Evolutionary conservation across 2,329 filamentous ascomycete species (phyloP), one percentile per base, ranked within the genome.

Genomic region (Paramyrothecium roridum): DNA sequence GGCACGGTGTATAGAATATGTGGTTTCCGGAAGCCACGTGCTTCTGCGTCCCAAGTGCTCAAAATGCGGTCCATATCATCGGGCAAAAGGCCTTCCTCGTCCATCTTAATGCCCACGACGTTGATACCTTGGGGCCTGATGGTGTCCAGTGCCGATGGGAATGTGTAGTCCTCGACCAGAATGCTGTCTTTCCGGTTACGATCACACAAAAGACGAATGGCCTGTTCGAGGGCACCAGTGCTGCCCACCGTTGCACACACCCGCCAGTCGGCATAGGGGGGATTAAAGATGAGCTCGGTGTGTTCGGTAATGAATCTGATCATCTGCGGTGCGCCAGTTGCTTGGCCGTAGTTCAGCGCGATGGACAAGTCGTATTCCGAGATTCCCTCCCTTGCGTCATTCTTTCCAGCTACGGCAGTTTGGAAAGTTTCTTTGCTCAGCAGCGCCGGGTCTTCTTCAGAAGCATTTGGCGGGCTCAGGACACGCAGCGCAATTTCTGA

Each of bases 261-360:
- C 61, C 81, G 77, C 88, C 88, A 91, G 67, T 91, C 86, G 37
- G 80, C 75, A 66, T 91, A 91, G 1, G 85, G 86, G 33, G 88
- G 88, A 59, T 84, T 79, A 69, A 90, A 87, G 13, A 90, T 83
- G 57, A 91, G 79, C 68, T 91, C 88, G 1, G 87, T 90, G 68
- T 91, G 88, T 72, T 91, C 88, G 1, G 87, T 88, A 37, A 91
- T 73, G 69, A 84, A 91, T 48, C 88, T 81, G 47, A 91, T 70
- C 56, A 91, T 70, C 65, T 89, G 88, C 3, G 87, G 83, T 26
- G 86, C 79, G 22, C 88, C 88, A 49, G 81, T 80, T 8, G 86
- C 83, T 67, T 89, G 85, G 19, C 86, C 85, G 67, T 91, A 91
- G 67, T 91, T 90, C 63, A 90, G 80, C 1, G 85, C 82, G 52